phyloP scores from a whole-genome alignment of 2,329 filamentous ascomycete genomes.

The Mycosphaerella sp. region DNA sequence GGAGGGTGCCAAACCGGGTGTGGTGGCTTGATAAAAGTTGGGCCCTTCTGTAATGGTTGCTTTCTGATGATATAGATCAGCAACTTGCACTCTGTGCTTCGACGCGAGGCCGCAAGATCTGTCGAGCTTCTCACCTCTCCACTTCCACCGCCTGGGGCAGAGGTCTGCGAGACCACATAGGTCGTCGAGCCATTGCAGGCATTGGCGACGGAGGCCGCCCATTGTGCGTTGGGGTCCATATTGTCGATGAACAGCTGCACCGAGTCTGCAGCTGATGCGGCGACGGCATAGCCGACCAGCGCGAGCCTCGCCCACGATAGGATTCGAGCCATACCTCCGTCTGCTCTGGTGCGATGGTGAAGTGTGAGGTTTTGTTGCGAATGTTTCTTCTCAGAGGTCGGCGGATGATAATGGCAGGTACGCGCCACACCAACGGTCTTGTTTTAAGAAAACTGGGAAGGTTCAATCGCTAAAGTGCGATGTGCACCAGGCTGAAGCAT shows the following conservation, averaged over 20 bases:
- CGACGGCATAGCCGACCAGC: neutral
- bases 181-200: constrained; percentile 23
- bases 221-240: constrained; percentile 21
- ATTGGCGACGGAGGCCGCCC: constrained; percentile 23
- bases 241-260: constrained; percentile 25
- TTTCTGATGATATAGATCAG: constrained; percentile 5
- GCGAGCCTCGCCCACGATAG: neutral
- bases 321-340: neutral
- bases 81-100: no score
- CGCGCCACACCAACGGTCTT: neutral
- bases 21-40: constrained; percentile 21
- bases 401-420: neutral
- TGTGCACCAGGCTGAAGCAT: neutral
- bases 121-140: constrained; percentile 10
- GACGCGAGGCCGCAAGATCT: no score
- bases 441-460: neutral
- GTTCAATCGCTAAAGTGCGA: neutral
- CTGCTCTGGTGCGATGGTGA: neutral
- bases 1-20: no score
- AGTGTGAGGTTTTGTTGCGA: neutral
- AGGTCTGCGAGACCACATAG: constrained; percentile 23
- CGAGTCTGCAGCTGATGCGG: constrained; percentile 1
- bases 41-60: constrained; percentile 23
- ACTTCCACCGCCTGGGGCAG: constrained; percentile 15
- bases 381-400: neutral